A percentile compares a stretch with the other conserved stretches of the same genome.
These are phyloP conservation scores for Candida golubevii DNA, from an alignment of 805 yeast genomes.

Conservation along the genomic window DNA sequence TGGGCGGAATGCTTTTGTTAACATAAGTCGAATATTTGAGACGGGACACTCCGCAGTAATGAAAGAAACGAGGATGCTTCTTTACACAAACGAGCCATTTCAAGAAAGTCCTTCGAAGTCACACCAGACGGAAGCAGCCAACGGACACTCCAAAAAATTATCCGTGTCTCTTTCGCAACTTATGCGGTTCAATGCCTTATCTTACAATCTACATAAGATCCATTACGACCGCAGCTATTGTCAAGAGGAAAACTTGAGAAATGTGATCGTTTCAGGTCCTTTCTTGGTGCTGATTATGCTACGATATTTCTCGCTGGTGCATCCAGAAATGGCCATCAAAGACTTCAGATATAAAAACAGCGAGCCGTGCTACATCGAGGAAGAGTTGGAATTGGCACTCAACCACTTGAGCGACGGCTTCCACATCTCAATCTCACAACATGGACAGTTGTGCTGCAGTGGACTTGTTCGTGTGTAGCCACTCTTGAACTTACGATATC, in stretches of 20 bases:
- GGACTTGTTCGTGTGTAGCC: constrained; percentile 1
- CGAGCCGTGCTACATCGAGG: constrained; percentile 46
- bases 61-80: constrained; percentile 53
- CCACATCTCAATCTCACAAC: constrained; percentile 1
- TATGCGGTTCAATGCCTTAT: constrained; percentile 66
- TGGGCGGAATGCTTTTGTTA: constrained; percentile 45
- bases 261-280: constrained; percentile 77
- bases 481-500: not conserved
- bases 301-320: constrained; percentile 37
- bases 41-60: constrained; percentile 26
- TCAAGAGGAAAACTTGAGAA: constrained; percentile 54
- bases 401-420: not conserved
- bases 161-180: constrained; percentile 41
- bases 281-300: constrained; percentile 58
- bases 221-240: constrained; percentile 68
- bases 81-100: constrained; percentile 50
- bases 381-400: constrained; percentile 14
- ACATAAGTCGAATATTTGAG: constrained; percentile 47
- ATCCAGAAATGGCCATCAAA: constrained; percentile 19
- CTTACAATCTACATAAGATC: constrained; percentile 79
- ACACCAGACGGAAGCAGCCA: no score
- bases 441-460: constrained; percentile 8
- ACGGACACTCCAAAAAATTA: not conserved
- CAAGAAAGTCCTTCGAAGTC: not conserved
- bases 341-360: constrained; percentile 46